Percentiles rank a stretch among this genome's conserved stretches.
Conservation (phyloP, 2,329 filamentous ascomycete species). For the Fusarium pseudograminearum region DNA sequence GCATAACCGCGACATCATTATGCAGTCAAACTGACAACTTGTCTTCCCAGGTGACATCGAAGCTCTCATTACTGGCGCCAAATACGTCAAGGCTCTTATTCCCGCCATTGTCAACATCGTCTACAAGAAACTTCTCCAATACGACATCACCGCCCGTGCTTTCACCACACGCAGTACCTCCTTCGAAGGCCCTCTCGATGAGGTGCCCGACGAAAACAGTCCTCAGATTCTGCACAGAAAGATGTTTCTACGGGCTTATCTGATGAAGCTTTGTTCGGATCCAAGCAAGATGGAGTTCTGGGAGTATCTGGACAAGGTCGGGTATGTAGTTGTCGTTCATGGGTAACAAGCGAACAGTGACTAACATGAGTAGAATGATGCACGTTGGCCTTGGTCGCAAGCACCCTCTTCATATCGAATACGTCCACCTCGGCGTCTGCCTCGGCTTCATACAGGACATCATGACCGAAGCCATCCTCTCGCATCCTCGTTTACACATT, state of each 20-base stretch:
- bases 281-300: constrained; percentile 82
- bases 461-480: constrained; percentile 80
- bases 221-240: constrained; percentile 82
- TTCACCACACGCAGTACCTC: constrained; percentile 74
- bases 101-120: constrained; percentile 87
- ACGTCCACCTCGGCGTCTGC: constrained; percentile 79
- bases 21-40: constrained; percentile 18
- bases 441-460: constrained; percentile 83
- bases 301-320: constrained; percentile 87
- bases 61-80: constrained; percentile 74
- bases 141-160: constrained; percentile 84
- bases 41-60: constrained; percentile 72
- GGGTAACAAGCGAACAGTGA: neutral
- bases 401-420: constrained; percentile 82
- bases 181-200: constrained; percentile 75
- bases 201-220: constrained; percentile 72
- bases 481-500: constrained; percentile 74
- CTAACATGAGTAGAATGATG: constrained; percentile 69
- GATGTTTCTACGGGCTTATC: constrained; percentile 81
- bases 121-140: constrained; percentile 82
- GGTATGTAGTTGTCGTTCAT: constrained; percentile 60
- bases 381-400: constrained; percentile 80
- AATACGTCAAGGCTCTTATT: constrained; percentile 85
- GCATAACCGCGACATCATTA: neutral
- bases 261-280: constrained; percentile 80